phyloP scores from a whole-genome alignment of 1,284 basidiomycete genomes.

The Malassezia furfur region DNA sequence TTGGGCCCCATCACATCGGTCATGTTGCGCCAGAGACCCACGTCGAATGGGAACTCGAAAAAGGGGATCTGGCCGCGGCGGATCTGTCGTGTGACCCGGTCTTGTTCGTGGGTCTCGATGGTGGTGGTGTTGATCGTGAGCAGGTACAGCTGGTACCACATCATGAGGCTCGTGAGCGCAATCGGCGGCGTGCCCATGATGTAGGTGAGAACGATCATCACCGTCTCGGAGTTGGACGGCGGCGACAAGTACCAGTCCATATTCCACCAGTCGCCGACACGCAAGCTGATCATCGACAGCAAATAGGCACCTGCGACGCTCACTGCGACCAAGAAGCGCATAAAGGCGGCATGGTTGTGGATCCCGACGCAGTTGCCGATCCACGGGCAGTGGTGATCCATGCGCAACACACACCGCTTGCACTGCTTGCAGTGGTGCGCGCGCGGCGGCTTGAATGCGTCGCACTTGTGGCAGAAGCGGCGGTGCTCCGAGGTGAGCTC shows the following conservation, averaged over 20 bases:
- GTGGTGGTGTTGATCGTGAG: conserved; percentile 80
- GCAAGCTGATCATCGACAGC: conserved; percentile 23
- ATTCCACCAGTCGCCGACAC: conserved; percentile 35
- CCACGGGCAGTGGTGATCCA: conserved; percentile 63
- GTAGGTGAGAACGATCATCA: conserved; percentile 80
- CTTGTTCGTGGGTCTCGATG: conserved; percentile 96
- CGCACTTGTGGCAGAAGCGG: conserved; percentile 44
- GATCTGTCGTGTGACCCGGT: conserved; percentile 76
- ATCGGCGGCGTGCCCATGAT: conserved; percentile 74
- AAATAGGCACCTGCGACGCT: conserved; percentile 62
- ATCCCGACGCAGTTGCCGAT: conserved; percentile 69
- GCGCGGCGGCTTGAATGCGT: conserved; percentile 60
- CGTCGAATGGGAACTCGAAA: conserved; percentile 83
- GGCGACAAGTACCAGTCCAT: conserved; percentile 14
- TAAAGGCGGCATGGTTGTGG: conserved; percentile 72
- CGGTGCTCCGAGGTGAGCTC: conserved; percentile 12
- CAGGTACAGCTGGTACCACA: conserved; percentile 76
- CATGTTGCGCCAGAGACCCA: conserved; percentile 66
- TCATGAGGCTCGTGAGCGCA: conserved; percentile 64
- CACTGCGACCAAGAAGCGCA: conserved; percentile 84
- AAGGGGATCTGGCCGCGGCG: conserved; percentile 68
- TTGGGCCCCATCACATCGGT: conserved; percentile 66
- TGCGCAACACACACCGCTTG: conserved; percentile 63
- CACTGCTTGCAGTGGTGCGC: conserved; percentile 68
- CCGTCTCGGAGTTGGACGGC: conserved; percentile 61